Evolutionary conservation across 345 rosid genomes (phyloP).

Genomic region (Ceriops decandra): DNA sequence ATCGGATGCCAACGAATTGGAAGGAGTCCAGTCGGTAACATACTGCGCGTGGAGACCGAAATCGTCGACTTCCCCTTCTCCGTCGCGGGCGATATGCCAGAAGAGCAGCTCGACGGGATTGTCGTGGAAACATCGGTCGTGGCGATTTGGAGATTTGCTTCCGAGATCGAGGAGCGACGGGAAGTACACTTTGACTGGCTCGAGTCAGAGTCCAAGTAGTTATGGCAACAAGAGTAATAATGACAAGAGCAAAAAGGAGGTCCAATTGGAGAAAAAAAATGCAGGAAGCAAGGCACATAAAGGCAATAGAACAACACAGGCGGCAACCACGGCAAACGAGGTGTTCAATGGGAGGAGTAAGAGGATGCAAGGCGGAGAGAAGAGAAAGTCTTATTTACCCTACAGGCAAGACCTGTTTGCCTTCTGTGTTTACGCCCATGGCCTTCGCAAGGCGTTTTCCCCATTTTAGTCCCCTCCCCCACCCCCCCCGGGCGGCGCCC

Average conservation of each 20-base stretch:
- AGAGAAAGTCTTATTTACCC: conserved; percentile 64
- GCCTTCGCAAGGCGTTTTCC: conserved; percentile 32
- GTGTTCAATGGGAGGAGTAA: conserved; percentile 61
- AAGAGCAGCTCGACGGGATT: conserved; percentile 79
- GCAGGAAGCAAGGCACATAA: background rate
- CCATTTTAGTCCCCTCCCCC: conserved; percentile 20
- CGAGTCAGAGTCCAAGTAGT: conserved; percentile 5
- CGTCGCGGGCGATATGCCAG: conserved; percentile 35
- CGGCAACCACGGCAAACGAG: conserved; percentile 46
- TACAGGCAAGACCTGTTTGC: conserved; percentile 68
- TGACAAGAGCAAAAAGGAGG: background rate
- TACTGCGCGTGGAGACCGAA: conserved; percentile 68
- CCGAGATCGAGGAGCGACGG: conserved; percentile 74
- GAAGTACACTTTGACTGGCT: conserved; percentile 40
- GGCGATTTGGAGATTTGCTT: conserved; percentile 60
- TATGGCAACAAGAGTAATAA: background rate
- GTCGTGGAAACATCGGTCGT: conserved; percentile 36
- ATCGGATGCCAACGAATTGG: conserved; percentile 64
- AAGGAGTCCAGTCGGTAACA: conserved; percentile 42
- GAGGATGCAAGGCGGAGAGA: conserved; percentile 53
- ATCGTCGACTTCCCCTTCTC: conserved; percentile 37
- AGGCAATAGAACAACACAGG: background rate
- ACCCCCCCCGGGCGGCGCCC: too few relatives aligned
- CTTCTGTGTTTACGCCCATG: conserved; percentile 42
- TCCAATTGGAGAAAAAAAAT: background rate